A percentile compares a stretch with the other conserved stretches of the same genome.
Conservation (phyloP, 1,284 basidiomycete genomes). For the Malassezia nana region DNA sequence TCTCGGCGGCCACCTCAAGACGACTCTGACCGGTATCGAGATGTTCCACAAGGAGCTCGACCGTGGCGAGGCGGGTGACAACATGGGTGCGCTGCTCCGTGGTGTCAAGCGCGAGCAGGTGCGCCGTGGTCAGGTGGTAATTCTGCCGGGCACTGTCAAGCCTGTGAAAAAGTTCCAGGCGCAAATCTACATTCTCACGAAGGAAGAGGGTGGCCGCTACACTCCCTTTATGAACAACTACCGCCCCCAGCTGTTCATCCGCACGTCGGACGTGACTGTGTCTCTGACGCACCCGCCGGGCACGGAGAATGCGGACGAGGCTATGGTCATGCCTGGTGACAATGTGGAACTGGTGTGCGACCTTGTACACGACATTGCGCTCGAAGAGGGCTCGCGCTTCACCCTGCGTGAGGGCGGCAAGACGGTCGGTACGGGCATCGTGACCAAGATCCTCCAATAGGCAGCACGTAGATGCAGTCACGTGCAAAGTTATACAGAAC, state of each 20-base stretch:
- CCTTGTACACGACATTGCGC: conserved; percentile 76
- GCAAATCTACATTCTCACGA: conserved; percentile 59
- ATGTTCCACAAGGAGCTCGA: conserved; percentile 99
- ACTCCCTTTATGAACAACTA: conserved; percentile 96
- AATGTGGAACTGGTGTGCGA: conserved; percentile 86
- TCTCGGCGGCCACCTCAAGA: conserved; percentile 73
- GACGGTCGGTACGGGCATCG: conserved; percentile 54
- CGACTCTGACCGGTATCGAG: conserved; percentile 91
- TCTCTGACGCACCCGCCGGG: conserved; percentile 76
- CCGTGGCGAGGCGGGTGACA: conserved; percentile 94
- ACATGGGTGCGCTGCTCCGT: conserved; percentile 95
- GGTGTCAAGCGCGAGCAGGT: conserved; percentile 96
- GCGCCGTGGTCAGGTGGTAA: conserved; percentile 82
- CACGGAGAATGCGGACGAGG: conserved; percentile 50
- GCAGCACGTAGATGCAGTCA: neutral
- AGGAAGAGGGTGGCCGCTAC: conserved; percentile 96
- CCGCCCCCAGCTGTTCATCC: conserved; percentile 89
- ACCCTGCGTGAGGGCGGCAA: conserved; percentile 94
- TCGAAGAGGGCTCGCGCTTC: conserved; percentile 87
- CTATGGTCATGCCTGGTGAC: conserved; percentile 93
- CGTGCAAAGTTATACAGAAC: conserved; percentile 16
- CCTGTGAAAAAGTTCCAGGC: conserved; percentile 73
- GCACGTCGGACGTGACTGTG: conserved; percentile 88
- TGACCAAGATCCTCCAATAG: conserved; percentile 40
- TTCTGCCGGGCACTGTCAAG: conserved; percentile 85